Evolutionary conservation across 805 yeast genomes (phyloP).

Genomic region (Candida germanica): DNA sequence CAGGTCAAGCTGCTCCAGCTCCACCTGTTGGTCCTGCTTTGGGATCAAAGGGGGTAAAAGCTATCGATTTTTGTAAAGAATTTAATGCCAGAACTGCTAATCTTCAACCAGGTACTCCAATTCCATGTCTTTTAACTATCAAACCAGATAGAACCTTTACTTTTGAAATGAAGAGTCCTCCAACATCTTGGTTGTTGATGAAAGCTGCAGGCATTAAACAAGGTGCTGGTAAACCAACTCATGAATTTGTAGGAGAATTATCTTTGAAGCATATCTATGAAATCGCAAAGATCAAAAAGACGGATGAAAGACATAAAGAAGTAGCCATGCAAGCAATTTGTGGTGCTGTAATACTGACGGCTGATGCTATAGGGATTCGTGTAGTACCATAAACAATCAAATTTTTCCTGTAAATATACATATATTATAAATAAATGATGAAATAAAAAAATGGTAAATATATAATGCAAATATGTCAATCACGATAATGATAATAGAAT

Average conservation of each 20-base stretch:
- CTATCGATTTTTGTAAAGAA: constrained; percentile 97
- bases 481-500: not conserved
- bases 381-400: constrained; percentile 55
- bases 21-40: constrained; percentile 99
- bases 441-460: constrained; percentile 1
- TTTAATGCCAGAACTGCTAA: constrained; percentile 95
- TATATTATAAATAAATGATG: not conserved
- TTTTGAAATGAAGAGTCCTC: constrained; percentile 87
- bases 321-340: constrained; percentile 72
- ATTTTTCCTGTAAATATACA: constrained; percentile 11
- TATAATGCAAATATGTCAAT: no score
- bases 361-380: constrained; percentile 82
- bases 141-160: constrained; percentile 89
- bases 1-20: constrained; percentile 97
- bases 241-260: constrained; percentile 56
- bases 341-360: constrained; percentile 81
- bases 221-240: constrained; percentile 72
- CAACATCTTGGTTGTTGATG: constrained; percentile 80
- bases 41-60: constrained; percentile 98
- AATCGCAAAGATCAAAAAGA: constrained; percentile 89
- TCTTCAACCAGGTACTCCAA: constrained; percentile 80
- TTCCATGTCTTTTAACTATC: constrained; percentile 81
- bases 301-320: constrained; percentile 73
- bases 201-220: constrained; percentile 78
- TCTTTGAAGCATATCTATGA: constrained; percentile 90